These are phyloP conservation scores for Colletotrichum magnum DNA, from an alignment of 2,329 filamentous ascomycete species.

Conservation along the genomic window DNA sequence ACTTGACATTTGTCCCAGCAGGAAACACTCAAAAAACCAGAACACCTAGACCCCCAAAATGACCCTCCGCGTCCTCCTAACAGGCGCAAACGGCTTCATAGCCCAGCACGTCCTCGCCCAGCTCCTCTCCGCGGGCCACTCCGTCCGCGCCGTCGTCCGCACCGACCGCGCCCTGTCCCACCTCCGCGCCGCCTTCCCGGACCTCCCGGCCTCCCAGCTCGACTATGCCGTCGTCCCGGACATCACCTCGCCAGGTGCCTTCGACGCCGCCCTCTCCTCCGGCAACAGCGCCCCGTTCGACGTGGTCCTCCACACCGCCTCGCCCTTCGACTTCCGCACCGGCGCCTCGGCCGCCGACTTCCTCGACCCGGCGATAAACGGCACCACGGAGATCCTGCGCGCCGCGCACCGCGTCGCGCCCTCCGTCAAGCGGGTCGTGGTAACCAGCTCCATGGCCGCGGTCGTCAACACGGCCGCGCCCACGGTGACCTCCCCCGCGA, in stretches of 20 bases:
- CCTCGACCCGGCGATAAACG: conserved; percentile 68
- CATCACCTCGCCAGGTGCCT: conserved; percentile 51
- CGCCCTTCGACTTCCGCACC: conserved; percentile 78
- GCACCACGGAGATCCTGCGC: conserved; percentile 63
- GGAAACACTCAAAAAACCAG: too few relatives aligned
- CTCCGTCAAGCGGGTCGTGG: conserved; percentile 74
- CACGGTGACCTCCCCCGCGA: conserved; percentile 54
- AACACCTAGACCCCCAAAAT: background rate
- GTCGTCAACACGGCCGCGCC: conserved; percentile 54
- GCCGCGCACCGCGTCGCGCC: conserved; percentile 60
- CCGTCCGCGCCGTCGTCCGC: conserved; percentile 57
- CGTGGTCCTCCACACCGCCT: conserved; percentile 81
- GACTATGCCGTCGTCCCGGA: conserved; percentile 51
- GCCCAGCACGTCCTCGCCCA: conserved; percentile 55
- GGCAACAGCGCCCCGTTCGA: conserved; percentile 70
- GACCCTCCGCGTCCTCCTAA: conserved; percentile 45
- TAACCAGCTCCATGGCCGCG: conserved; percentile 64
- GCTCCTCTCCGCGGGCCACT: conserved; percentile 53
- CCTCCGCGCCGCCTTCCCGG: conserved; percentile 12
- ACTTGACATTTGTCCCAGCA: too few relatives aligned
- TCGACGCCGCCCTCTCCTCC: conserved; percentile 50
- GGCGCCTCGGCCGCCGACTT: conserved; percentile 66
- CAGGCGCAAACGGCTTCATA: conserved; percentile 60
- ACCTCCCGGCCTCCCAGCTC: conserved; percentile 35
- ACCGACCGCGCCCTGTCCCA: conserved; percentile 3